Conservation (phyloP, 768 basidiomycete species). For the Grammothele lineata region DNA sequence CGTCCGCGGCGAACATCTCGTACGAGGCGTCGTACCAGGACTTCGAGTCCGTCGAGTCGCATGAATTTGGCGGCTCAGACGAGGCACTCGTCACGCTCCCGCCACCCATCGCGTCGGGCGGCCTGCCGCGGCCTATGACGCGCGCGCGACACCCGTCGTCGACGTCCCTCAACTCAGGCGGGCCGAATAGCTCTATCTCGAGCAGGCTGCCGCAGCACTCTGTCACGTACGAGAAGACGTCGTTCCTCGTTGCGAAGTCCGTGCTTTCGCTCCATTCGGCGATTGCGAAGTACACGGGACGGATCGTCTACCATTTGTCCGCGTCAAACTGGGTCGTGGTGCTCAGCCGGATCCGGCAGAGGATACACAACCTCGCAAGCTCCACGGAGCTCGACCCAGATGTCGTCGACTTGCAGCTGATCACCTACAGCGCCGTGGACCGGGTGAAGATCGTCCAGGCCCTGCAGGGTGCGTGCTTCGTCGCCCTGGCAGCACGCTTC, state of each 20-base stretch:
- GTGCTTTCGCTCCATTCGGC: constrained; percentile 46
- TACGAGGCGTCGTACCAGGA: constrained; percentile 67
- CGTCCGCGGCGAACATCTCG: constrained; percentile 56
- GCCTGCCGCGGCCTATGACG: constrained; percentile 12
- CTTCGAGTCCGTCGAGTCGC: constrained; percentile 53
- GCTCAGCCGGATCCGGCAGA: constrained; percentile 60
- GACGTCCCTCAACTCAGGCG: constrained; percentile 17
- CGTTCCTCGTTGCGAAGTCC: constrained; percentile 22
- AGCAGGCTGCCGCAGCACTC: constrained; percentile 17
- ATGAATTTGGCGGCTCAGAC: constrained; percentile 17
- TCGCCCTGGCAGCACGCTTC: too few relatives aligned
- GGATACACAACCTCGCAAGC: constrained; percentile 62
- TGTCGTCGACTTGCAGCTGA: constrained; percentile 67
- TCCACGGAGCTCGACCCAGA: constrained; percentile 55
- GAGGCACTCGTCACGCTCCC: constrained; percentile 8
- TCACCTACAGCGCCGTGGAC: constrained; percentile 76
- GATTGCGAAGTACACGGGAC: constrained; percentile 68
- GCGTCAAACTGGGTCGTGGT: constrained; percentile 85
- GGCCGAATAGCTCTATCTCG: constrained; percentile 7
- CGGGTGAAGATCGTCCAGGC: constrained; percentile 62
- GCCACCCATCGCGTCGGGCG: constrained; percentile 12
- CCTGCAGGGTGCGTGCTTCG: constrained; percentile 54
- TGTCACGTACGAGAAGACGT: constrained; percentile 25
- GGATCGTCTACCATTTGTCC: constrained; percentile 82
- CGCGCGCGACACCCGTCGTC: constrained; percentile 17